Percentiles rank a stretch among this genome's conserved stretches.
Conservation (phyloP, 2,329 filamentous ascomycete species). For the Catunica adiposa region DNA sequence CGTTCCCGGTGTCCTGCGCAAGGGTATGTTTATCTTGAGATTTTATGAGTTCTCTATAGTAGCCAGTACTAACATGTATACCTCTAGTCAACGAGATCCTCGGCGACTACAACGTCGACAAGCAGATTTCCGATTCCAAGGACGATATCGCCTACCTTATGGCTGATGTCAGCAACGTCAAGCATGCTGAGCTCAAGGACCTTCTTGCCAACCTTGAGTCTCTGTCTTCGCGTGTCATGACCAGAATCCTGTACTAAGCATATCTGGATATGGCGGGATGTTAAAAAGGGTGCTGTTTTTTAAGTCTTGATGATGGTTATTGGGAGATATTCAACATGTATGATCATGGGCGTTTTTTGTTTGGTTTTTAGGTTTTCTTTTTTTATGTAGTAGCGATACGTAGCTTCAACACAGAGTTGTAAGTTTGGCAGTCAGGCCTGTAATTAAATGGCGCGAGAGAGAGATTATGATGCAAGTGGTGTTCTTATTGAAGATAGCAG, state of each 20-base stretch:
- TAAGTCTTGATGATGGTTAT: not conserved
- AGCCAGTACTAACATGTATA: not conserved
- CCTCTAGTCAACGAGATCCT: slow-evolving; percentile 75
- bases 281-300: not conserved
- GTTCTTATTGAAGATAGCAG: too few relatives aligned
- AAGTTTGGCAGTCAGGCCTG: too few relatives aligned
- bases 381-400: not conserved
- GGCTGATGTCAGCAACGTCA: slow-evolving; percentile 88
- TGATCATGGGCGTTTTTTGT: not conserved
- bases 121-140: slow-evolving; percentile 92
- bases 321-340: slow-evolving; percentile 2
- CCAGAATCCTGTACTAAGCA: slow-evolving; percentile 29
- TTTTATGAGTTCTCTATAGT: not conserved
- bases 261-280: not conserved
- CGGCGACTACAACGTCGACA: slow-evolving; percentile 92
- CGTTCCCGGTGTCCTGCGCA: slow-evolving; percentile 82
- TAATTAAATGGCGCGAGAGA: too few relatives aligned
- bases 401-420: slow-evolving; percentile 2
- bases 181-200: slow-evolving; percentile 64
- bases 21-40: slow-evolving; percentile 32
- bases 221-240: slow-evolving; percentile 43
- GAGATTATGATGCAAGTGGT: too few relatives aligned
- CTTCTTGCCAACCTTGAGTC: slow-evolving; percentile 70
- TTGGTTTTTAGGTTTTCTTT: not conserved
- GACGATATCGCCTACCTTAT: slow-evolving; percentile 92